Conservation (phyloP, 225 moss, liverwort and hornwort genomes). For the Bryum argenteum region DNA sequence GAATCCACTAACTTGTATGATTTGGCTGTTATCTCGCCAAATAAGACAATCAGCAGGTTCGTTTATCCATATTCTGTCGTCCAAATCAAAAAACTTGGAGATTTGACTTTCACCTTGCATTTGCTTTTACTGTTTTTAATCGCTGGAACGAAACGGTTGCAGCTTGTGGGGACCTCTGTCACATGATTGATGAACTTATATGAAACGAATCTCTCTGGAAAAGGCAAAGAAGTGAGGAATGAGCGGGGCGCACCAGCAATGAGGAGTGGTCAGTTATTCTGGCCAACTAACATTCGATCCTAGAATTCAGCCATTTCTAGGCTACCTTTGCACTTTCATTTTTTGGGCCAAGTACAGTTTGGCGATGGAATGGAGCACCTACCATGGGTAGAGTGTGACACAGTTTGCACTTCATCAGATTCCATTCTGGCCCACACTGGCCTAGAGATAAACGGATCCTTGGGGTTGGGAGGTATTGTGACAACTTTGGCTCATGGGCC, state of each 20-base stretch:
- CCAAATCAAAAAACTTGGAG: no score
- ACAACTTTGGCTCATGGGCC: no score
- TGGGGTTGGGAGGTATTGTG: no score
- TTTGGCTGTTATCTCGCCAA: no score
- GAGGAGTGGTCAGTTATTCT: background rate
- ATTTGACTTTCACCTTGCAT: no score
- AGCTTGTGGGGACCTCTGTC: no score
- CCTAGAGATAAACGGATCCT: no score
- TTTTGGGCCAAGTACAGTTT: background rate
- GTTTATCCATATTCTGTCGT: no score
- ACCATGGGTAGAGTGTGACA: background rate
- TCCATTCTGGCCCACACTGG: no score
- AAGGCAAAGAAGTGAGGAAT: background rate
- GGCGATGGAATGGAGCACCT: background rate
- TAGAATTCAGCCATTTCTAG: background rate
- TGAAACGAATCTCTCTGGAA: background rate
- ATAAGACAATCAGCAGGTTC: no score
- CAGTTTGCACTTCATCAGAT: background rate
- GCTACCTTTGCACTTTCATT: conserved; percentile 17
- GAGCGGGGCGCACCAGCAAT: conserved; percentile 12
- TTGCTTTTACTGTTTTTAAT: background rate
- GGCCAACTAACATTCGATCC: conserved; percentile 18
- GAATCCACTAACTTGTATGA: no score
- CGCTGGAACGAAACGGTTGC: background rate
- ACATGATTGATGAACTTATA: background rate